phyloP scores from a whole-genome alignment of 306 rosid species.

The Parietaria judaica region DNA sequence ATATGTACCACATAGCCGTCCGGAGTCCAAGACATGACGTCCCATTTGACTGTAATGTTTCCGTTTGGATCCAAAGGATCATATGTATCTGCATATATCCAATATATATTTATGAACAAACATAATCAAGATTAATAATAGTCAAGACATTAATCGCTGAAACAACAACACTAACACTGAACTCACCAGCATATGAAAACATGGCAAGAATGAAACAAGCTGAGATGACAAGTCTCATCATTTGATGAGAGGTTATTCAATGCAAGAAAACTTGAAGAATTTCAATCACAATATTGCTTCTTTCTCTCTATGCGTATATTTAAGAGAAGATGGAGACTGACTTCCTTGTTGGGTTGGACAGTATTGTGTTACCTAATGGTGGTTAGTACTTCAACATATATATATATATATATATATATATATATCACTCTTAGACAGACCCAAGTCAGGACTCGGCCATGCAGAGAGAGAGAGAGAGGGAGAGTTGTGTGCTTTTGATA shows the following conservation, averaged over 20 bases:
- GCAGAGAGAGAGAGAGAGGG: too few species aligned
- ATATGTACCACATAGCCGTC: slow-evolving; percentile 75
- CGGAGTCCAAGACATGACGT: slow-evolving; percentile 83
- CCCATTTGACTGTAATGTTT: slow-evolving; percentile 85
- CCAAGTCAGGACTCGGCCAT: too few species aligned
- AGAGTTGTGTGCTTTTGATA: slow-evolving; percentile 35
- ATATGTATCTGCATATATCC: slow-evolving; percentile 46
- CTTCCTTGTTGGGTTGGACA: too few species aligned
- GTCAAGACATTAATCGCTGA: too few species aligned
- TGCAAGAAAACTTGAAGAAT: not conserved
- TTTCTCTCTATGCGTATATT: too few species aligned
- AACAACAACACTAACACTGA: not conserved
- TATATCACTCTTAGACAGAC: not conserved
- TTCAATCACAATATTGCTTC: too few species aligned
- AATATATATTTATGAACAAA: not conserved
- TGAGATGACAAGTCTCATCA: slow-evolving; percentile 44
- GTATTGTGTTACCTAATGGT: too few species aligned
- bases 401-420: not conserved
- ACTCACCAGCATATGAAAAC: slow-evolving; percentile 49
- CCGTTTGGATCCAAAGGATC: slow-evolving; percentile 97
- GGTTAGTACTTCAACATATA: too few species aligned
- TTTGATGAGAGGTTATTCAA: not conserved
- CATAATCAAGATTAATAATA: not conserved
- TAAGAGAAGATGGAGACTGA: too few species aligned
- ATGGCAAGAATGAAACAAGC: slow-evolving; percentile 38